A percentile compares a stretch with the other conserved stretches of the same genome.
Conservation (phyloP, 768 basidiomycete genomes). For the Trametopsis cervina region DNA sequence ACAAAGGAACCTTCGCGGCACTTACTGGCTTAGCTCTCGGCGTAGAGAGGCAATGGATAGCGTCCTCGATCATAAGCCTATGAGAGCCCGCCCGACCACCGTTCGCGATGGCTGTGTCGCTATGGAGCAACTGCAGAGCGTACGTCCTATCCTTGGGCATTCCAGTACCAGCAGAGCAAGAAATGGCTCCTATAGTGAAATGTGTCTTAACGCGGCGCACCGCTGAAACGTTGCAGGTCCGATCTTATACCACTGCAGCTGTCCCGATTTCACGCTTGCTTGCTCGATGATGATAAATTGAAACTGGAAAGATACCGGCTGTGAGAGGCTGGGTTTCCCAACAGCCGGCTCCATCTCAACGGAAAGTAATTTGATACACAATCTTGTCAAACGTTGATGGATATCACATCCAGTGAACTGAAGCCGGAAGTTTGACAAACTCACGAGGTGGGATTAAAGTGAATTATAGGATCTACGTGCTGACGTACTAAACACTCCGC, state of each 20-base stretch:
- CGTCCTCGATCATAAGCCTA: constrained; percentile 9
- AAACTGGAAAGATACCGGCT: constrained; percentile 12
- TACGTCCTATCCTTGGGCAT: constrained; percentile 3
- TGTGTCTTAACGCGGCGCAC: not conserved
- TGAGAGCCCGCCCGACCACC: not conserved
- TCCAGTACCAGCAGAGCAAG: not conserved
- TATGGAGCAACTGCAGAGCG: not conserved
- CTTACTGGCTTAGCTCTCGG: constrained; percentile 3
- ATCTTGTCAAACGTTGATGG: constrained; percentile 12
- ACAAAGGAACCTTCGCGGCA: constrained; percentile 10
- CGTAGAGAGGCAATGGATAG: constrained; percentile 1
- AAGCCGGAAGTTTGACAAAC: constrained; percentile 16
- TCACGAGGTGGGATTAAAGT: constrained; percentile 20
- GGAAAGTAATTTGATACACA: constrained; percentile 6
- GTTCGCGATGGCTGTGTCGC: not conserved
- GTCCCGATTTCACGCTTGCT: not conserved
- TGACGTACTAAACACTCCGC: constrained; percentile 59
- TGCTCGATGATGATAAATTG: not conserved
- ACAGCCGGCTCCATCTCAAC: constrained; percentile 4
- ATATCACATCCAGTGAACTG: constrained; percentile 11
- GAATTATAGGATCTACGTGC: constrained; percentile 34
- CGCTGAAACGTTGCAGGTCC: not conserved
- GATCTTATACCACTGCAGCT: constrained; percentile 8
- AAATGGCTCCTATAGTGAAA: not conserved
- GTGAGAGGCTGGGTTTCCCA: constrained; percentile 7